phyloP scores from a whole-genome alignment of 129 eudicot species.

The Artemisia tridentata region DNA sequence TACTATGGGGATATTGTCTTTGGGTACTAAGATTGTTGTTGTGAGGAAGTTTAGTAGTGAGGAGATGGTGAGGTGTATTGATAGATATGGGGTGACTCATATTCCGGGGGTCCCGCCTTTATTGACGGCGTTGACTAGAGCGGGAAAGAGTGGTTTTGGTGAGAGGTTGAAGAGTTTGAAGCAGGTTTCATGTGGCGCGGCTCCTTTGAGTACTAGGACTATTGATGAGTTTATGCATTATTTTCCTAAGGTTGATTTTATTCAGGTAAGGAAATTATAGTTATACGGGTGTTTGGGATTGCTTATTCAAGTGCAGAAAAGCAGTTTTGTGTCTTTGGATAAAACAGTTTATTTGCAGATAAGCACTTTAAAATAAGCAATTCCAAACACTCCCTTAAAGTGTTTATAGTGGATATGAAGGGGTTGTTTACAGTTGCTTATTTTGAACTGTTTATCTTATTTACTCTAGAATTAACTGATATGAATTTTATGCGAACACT shows the following conservation, averaged over 20 bases:
- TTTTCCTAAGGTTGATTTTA: conserved; percentile 71
- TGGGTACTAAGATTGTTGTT: conserved; percentile 63
- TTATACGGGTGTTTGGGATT: too few species aligned
- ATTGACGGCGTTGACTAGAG: conserved; percentile 46
- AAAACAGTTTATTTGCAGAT: too few species aligned
- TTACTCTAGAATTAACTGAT: too few species aligned
- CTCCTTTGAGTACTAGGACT: conserved; percentile 44
- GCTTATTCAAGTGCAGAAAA: too few species aligned
- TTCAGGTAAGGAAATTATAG: conserved; percentile 60
- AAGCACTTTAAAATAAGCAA: too few species aligned
- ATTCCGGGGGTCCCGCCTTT: conserved; percentile 79
- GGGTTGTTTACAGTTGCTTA: too few species aligned
- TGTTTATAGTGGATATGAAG: too few species aligned
- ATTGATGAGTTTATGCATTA: conserved; percentile 59
- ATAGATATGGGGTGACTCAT: conserved; percentile 65
- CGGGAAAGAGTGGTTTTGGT: conserved; percentile 31
- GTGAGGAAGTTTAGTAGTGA: conserved; percentile 52
- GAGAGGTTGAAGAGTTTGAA: conserved; percentile 50
- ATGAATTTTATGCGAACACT: too few species aligned
- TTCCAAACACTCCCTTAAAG: too few species aligned
- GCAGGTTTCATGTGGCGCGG: conserved; percentile 92
- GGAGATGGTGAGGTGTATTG: conserved; percentile 55
- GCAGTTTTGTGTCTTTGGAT: too few species aligned
- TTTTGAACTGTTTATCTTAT: too few species aligned
- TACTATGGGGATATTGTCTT: conserved; percentile 64